Conservation (phyloP, 2,329 filamentous ascomycete genomes). For the Alternaria sp. region DNA sequence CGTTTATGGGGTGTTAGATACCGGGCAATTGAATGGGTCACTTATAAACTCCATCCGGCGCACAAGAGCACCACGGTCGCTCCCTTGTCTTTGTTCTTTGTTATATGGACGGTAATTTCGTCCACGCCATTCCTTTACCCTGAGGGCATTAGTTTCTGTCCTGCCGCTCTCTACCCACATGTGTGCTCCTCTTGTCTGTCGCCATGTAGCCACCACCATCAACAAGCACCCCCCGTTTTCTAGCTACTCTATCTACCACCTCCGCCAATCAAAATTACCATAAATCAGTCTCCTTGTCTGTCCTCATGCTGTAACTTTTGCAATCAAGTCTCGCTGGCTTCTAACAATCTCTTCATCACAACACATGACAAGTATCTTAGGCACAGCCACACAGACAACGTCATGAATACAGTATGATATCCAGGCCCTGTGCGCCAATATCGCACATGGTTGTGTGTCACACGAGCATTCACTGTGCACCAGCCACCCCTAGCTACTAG, state of each 20-base stretch:
- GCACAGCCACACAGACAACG: neutral
- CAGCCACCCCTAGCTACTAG: constrained; percentile 2
- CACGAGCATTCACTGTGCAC: neutral
- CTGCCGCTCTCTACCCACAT: constrained; percentile 15
- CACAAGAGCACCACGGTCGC: constrained; percentile 22
- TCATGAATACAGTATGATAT: neutral
- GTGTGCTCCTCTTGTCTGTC: constrained; percentile 7
- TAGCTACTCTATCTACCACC: constrained; percentile 12
- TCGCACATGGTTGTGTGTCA: constrained; percentile 4
- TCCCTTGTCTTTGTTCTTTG: constrained; percentile 18
- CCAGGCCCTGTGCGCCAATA: neutral
- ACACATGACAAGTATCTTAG: neutral
- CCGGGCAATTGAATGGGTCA: constrained; percentile 27
- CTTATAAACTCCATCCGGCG: constrained; percentile 18
- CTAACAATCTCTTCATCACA: no score
- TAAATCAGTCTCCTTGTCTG: neutral
- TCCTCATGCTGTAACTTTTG: neutral
- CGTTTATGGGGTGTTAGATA: constrained; percentile 27
- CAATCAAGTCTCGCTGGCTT: no score
- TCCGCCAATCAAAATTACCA: constrained; percentile 8
- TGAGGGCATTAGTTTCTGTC: constrained; percentile 19
- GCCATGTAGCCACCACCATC: constrained; percentile 7
- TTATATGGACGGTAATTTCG: constrained; percentile 28
- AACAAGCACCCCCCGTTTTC: constrained; percentile 8
- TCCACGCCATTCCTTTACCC: constrained; percentile 24